Evolutionary conservation across 2,329 filamentous ascomycete species (phyloP).

Genomic region (Trichophyton simii): DNA sequence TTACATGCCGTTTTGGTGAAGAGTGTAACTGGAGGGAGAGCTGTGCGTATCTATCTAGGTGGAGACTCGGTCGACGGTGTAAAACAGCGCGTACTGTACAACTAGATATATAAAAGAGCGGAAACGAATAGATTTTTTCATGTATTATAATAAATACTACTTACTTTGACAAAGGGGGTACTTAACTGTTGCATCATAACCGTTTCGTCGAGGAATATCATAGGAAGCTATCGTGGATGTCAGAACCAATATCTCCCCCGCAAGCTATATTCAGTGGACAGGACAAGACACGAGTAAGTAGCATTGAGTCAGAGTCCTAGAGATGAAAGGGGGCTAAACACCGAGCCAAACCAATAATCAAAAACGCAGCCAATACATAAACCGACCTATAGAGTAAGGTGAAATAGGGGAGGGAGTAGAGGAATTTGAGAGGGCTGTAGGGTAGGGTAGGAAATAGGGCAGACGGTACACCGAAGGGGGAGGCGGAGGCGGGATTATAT

Average conservation of each 20-base stretch:
- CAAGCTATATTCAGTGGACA: too few species aligned
- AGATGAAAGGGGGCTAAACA: not conserved
- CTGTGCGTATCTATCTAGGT: not conserved
- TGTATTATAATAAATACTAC: constrained; percentile 1
- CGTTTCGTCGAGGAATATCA: not conserved
- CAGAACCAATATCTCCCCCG: too few species aligned
- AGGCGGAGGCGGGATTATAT: not conserved
- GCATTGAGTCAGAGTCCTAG: not conserved
- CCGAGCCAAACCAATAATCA: not conserved
- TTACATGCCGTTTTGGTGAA: not conserved
- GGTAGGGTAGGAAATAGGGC: not conserved
- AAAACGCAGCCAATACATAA: constrained; percentile 1
- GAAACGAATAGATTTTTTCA: constrained; percentile 3
- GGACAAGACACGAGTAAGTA: not conserved
- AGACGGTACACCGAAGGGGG: not conserved
- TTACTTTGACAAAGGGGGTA: too few species aligned
- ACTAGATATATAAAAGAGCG: constrained; percentile 4
- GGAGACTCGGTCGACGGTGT: not conserved
- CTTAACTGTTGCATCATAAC: too few species aligned
- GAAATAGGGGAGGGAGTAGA: not conserved
- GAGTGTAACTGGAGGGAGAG: not conserved
- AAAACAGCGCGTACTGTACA: not conserved
- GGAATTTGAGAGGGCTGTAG: not conserved
- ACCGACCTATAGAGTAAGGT: not conserved
- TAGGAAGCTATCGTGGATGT: not conserved